Conservation (phyloP, 2,329 filamentous ascomycete species). For the Trichoderma sp. region DNA sequence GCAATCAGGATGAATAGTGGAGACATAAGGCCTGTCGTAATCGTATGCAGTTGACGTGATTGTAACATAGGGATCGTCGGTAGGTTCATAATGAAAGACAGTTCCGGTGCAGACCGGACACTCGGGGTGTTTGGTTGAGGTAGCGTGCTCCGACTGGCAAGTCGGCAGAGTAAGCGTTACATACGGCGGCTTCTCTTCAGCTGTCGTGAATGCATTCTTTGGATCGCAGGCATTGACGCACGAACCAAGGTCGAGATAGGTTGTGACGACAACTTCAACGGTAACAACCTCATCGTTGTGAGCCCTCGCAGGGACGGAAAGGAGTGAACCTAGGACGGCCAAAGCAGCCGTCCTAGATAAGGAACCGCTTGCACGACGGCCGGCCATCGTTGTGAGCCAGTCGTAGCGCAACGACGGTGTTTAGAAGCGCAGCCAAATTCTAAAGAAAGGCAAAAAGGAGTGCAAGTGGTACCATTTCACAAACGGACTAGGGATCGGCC, state of each 20-base stretch:
- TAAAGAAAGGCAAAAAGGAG: neutral
- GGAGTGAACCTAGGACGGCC: slow-evolving; percentile 23
- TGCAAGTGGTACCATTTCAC: neutral
- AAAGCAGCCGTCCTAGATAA: slow-evolving; percentile 22
- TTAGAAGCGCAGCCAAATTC: neutral
- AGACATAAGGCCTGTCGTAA: slow-evolving; percentile 25
- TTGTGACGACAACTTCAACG: slow-evolving; percentile 25
- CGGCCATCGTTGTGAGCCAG: slow-evolving; percentile 5
- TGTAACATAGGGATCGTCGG: slow-evolving; percentile 29
- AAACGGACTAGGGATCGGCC: neutral
- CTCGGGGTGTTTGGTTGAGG: slow-evolving; percentile 26
- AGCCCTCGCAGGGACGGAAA: slow-evolving; percentile 21
- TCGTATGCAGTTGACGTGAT: slow-evolving; percentile 25
- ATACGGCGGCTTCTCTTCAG: slow-evolving; percentile 8
- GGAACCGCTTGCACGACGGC: slow-evolving; percentile 6
- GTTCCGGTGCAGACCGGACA: slow-evolving; percentile 30
- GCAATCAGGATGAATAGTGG: slow-evolving; percentile 27
- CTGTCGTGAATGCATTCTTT: neutral
- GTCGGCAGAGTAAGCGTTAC: slow-evolving; percentile 29
- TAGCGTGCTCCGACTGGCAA: slow-evolving; percentile 25
- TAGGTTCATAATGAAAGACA: slow-evolving; percentile 31
- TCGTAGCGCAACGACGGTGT: slow-evolving; percentile 25
- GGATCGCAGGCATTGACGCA: slow-evolving; percentile 23
- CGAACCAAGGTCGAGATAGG: slow-evolving; percentile 22
- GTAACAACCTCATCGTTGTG: slow-evolving; percentile 19